phyloP scores from a whole-genome alignment of 768 basidiomycete genomes.

The Grammothele lineata region DNA sequence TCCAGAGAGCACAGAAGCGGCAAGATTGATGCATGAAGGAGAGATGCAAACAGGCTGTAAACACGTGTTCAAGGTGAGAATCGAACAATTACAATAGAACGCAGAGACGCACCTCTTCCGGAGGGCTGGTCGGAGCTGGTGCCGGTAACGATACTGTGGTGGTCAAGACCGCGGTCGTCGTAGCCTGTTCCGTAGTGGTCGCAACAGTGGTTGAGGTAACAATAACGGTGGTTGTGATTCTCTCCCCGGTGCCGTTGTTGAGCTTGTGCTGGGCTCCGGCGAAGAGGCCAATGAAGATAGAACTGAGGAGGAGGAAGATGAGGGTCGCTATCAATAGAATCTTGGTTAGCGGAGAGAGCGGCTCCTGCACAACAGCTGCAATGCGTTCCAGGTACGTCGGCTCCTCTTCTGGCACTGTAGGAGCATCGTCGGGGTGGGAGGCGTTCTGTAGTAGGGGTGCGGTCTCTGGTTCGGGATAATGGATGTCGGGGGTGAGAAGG shows the following conservation, averaged over 20 bases:
- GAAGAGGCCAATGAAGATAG: constrained; percentile 91
- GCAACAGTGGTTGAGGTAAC: constrained; percentile 33
- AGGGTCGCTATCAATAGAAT: constrained; percentile 73
- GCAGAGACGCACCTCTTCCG: constrained; percentile 49
- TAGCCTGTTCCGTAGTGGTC: constrained; percentile 29
- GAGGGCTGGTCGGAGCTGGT: constrained; percentile 49
- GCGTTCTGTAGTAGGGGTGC: constrained; percentile 59
- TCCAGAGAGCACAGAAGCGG: constrained; percentile 76
- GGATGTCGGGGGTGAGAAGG: constrained; percentile 9
- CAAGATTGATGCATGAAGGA: constrained; percentile 74
- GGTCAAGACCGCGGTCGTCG: constrained; percentile 32
- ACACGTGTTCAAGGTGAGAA: no score
- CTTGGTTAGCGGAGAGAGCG: constrained; percentile 80
- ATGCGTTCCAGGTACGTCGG: constrained; percentile 44
- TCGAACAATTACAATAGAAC: no score
- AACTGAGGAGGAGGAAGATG: constrained; percentile 73
- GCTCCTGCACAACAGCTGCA: constrained; percentile 61
- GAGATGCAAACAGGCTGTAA: constrained; percentile 66
- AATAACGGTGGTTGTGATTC: constrained; percentile 41
- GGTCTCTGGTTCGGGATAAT: constrained; percentile 40
- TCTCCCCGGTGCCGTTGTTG: constrained; percentile 40
- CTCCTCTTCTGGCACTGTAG: constrained; percentile 17
- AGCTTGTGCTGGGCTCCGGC: constrained; percentile 83
- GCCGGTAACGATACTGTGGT: constrained; percentile 38
- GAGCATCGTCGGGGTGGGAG: constrained; percentile 33